Conservation (phyloP, 2,329 filamentous ascomycete genomes). For the Penicillium sp. region DNA sequence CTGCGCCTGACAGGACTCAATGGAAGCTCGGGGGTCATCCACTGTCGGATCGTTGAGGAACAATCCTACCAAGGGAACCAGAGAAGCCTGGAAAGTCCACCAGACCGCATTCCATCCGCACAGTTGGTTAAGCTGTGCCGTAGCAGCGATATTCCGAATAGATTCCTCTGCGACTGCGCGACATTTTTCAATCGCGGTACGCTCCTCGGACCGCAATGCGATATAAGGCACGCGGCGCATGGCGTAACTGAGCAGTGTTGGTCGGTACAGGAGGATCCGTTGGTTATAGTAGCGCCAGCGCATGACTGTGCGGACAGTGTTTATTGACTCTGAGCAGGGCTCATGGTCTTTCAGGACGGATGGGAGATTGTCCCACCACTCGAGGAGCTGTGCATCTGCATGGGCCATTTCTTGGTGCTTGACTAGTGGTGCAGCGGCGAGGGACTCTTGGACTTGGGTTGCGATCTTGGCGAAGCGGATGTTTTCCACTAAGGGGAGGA, state of each 20-base stretch:
- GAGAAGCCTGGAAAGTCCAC: constrained; percentile 76
- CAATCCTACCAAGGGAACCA: constrained; percentile 73
- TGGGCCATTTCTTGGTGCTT: constrained; percentile 63
- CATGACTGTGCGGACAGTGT: constrained; percentile 70
- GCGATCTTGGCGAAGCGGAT: constrained; percentile 77
- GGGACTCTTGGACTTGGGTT: constrained; percentile 71
- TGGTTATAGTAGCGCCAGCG: constrained; percentile 80
- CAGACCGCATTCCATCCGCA: constrained; percentile 78
- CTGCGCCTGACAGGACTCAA: constrained; percentile 52
- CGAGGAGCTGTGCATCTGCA: constrained; percentile 66
- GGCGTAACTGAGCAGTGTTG: constrained; percentile 66
- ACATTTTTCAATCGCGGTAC: constrained; percentile 66
- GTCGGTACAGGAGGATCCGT: constrained; percentile 71
- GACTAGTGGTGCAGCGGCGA: constrained; percentile 67
- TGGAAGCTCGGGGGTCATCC: constrained; percentile 61
- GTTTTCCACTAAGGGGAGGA: constrained; percentile 71
- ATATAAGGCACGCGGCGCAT: constrained; percentile 52
- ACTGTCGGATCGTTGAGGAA: constrained; percentile 49
- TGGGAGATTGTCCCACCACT: constrained; percentile 71
- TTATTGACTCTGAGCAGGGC: constrained; percentile 67
- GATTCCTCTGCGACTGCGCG: constrained; percentile 67
- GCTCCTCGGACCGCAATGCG: constrained; percentile 59
- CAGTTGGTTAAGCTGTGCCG: constrained; percentile 71
- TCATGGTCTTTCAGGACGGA: constrained; percentile 63
- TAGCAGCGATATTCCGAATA: constrained; percentile 68